Conservation (phyloP, 495 filamentous ascomycete species). For the Xylaria curta region DNA sequence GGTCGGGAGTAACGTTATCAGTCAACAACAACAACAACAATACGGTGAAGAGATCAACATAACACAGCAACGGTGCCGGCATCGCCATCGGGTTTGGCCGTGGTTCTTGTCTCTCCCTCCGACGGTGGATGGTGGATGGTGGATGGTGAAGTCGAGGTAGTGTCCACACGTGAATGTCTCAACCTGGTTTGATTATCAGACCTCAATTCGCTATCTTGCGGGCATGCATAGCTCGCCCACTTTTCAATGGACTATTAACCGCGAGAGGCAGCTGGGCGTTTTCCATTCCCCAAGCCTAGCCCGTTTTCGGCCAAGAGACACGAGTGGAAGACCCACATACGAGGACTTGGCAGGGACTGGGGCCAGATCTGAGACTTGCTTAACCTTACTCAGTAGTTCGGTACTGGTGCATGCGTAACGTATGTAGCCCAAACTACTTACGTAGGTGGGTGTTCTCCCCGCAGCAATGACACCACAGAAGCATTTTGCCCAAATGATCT, state of each 20-base stretch:
- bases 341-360: neutral
- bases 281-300: conserved; percentile 1
- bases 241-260: conserved; percentile 5
- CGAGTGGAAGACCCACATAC: neutral
- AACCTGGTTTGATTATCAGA: conserved; percentile 7
- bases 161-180: neutral
- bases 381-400: conserved; percentile 1
- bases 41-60: neutral
- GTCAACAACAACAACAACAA: neutral
- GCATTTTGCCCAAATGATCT: neutral
- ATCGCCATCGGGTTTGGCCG: neutral
- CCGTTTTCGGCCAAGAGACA: neutral
- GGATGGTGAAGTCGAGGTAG: too few species aligned
- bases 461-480: conserved; percentile 5
- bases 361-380: conserved; percentile 10
- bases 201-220: conserved; percentile 2
- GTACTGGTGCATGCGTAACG: too few species aligned
- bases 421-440: too few species aligned
- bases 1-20: neutral
- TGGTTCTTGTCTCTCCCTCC: neutral
- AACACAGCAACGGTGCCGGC: neutral
- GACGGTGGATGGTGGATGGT: neutral
- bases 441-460: neutral
- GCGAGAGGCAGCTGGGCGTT: conserved; percentile 1
- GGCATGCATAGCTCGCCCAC: neutral